Evolutionary conservation across 306 rosid genomes (phyloP).

Genomic region (Sophora flavescens): DNA sequence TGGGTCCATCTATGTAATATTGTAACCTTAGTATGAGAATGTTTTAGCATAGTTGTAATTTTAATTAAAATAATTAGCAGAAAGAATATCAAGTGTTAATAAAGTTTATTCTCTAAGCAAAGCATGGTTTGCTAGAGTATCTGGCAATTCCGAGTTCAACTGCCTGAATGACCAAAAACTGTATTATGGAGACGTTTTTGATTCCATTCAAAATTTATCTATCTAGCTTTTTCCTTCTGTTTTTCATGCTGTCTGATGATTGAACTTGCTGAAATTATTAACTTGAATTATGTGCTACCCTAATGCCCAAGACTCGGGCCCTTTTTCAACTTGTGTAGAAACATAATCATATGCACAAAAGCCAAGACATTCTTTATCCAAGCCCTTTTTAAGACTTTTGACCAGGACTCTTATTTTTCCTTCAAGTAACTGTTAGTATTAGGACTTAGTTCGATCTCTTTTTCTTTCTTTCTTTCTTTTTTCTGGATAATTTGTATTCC

Average conservation of each 20-base stretch:
- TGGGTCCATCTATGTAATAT: neutral
- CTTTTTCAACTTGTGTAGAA: conserved; percentile 32
- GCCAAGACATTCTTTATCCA: conserved; percentile 47
- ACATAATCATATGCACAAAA: conserved; percentile 57
- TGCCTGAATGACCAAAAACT: neutral
- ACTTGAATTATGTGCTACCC: conserved; percentile 22
- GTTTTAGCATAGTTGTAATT: neutral
- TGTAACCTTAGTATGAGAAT: neutral
- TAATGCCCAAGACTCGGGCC: neutral
- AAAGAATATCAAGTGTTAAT: conserved; percentile 42
- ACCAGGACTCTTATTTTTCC: conserved; percentile 35
- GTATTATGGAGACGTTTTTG: conserved; percentile 9
- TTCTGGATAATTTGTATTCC: conserved; percentile 6
- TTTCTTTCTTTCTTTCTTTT: conserved; percentile 13
- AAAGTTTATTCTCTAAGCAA: conserved; percentile 18
- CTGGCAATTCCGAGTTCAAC: neutral
- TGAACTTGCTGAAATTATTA: conserved; percentile 24
- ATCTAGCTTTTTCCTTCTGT: neutral
- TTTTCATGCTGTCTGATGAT: neutral
- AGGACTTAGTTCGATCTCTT: conserved; percentile 8
- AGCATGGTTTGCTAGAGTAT: neutral
- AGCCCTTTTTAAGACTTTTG: conserved; percentile 54
- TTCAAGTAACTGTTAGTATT: conserved; percentile 17
- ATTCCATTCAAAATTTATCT: conserved; percentile 19
- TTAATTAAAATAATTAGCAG: conserved; percentile 6